These are phyloP conservation scores for Suillus subaureus DNA, from an alignment of 768 basidiomycete genomes.

Conservation along the genomic window DNA sequence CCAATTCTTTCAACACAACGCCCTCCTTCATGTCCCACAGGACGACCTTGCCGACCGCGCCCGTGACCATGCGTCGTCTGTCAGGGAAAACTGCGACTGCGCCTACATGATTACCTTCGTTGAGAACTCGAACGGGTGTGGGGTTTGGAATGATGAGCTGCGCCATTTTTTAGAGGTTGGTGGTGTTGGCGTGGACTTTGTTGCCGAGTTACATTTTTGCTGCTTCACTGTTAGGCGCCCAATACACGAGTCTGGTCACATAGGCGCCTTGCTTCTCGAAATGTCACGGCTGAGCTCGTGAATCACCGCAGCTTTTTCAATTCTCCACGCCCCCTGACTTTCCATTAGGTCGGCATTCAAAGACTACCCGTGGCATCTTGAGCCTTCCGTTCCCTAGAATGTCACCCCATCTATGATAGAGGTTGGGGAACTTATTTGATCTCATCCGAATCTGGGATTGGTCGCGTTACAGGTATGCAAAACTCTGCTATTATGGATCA, in stretches of 20 bases:
- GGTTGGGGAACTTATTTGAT: too few species aligned
- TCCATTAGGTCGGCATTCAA: neutral
- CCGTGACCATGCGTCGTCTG: neutral
- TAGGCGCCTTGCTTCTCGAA: neutral
- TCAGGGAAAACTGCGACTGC: neutral
- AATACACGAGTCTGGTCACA: neutral
- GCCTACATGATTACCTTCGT: rapidly evolving
- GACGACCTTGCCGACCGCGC: neutral
- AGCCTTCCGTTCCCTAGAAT: neutral
- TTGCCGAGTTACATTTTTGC: neutral
- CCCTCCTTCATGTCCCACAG: neutral
- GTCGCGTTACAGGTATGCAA: neutral
- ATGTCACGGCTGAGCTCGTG: too few species aligned
- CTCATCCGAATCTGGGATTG: too few species aligned
- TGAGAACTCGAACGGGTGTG: neutral
- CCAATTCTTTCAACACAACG: neutral
- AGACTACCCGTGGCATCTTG: neutral
- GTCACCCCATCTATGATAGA: too few species aligned
- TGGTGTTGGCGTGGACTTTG: neutral
- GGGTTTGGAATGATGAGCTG: neutral
- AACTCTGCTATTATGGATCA: neutral
- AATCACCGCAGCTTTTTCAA: too few species aligned
- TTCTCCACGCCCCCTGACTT: neutral
- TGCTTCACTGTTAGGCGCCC: neutral
- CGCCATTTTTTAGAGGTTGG: neutral